Evolutionary conservation across 2,329 filamentous ascomycete genomes (phyloP).

Genomic region (Thelonectria rubi): DNA sequence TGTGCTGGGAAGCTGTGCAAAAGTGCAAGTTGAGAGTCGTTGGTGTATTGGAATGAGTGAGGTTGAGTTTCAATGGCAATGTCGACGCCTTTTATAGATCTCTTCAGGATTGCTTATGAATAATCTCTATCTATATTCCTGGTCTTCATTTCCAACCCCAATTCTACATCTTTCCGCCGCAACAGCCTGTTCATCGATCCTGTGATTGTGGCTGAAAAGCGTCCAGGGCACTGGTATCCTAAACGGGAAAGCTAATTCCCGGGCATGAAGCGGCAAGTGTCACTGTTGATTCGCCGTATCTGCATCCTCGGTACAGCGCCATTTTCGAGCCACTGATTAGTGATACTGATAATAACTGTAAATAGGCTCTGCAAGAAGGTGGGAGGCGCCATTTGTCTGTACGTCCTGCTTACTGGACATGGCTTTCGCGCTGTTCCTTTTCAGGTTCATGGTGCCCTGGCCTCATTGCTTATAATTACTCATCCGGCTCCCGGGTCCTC

Average conservation of each 20-base stretch:
- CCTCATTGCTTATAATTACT: background rate
- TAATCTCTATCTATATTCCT: background rate
- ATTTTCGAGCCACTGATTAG: no score
- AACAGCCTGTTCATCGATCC: background rate
- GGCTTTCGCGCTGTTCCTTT: constrained; percentile 15
- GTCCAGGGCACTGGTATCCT: constrained; percentile 13
- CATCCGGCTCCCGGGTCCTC: background rate
- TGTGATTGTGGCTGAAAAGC: background rate
- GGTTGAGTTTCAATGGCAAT: background rate
- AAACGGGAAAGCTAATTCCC: constrained; percentile 3
- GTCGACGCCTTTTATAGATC: constrained; percentile 3
- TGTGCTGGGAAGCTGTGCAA: background rate
- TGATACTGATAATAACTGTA: background rate
- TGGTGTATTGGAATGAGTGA: background rate
- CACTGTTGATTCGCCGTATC: no score
- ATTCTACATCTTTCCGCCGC: background rate
- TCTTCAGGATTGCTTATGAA: background rate
- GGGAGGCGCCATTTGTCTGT: background rate
- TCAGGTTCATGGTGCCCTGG: constrained; percentile 14
- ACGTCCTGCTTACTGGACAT: no score
- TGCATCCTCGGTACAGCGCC: no score
- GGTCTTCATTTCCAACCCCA: background rate
- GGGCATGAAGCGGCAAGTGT: no score
- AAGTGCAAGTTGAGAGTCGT: background rate
- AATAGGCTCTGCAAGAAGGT: background rate